Base-by-base conservation (phyloP, 441 rosid species). In the Hura crepitans region DNA sequence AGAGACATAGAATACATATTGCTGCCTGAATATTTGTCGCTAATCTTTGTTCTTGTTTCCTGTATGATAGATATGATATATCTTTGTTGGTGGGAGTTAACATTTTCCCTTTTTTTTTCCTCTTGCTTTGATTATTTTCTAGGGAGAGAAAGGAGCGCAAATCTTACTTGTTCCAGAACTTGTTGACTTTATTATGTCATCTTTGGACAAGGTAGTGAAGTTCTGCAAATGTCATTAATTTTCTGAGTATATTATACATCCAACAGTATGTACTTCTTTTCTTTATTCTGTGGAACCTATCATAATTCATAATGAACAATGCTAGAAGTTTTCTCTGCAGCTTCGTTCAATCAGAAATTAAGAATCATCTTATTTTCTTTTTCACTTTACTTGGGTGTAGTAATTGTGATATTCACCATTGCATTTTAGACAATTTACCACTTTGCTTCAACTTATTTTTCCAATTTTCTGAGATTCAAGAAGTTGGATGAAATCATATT, bases 131-230 rank as follows among this genome's bases (percentile, higher is more conserved):
- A 62, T 63, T 68, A 43, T 56, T 70, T 56, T 78, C 58, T 75
- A 93, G 97, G 97, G 85, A 61, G 91, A 86, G 53, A 88, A 85
- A 72, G 96, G 98, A 63, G 97, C 98, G 46, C 96, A 94, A 62
- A 46, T 94, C 72, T 73, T 91, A 60, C 79, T 88, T 74, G 90
- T 89, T 86, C 95, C 97, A 0, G 93, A 93, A 76, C 92, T 93
- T 65, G 90, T 77, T 30, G 97, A 93, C 74, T 87, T 81, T 81
- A n/a, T 93, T 68, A 77, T 85, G 66, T 73, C 91, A 8, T 78
- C 97, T 28, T 80, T 93, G 59, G 90, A 88, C 85, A 91, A 91
- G 96, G 98, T 28, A 45, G 57, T 65, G 31, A 62, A 50, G 71
- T 57, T n/a, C 9, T n/a, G 6, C 10, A 4, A 53, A 54, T 65